Base-by-base conservation (phyloP, 345 rosid genomes). In the Lumnitzera racemosa region DNA sequence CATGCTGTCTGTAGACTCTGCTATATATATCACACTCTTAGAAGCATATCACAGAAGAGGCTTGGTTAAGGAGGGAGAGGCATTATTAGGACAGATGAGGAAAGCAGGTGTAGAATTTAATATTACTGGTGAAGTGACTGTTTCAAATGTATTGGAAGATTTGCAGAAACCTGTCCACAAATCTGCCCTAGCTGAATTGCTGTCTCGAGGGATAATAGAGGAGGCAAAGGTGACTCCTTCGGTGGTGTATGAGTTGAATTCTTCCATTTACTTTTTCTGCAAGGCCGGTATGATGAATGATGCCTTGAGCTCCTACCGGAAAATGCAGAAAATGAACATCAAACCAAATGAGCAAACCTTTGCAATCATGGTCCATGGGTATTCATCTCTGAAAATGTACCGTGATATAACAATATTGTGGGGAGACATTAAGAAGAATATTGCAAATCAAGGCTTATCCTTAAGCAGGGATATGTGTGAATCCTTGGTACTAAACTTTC, bases 221-320 rank as follows among this genome's bases (percentile, higher is more conserved):
- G 66, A 51, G 49, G 76, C 71, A 61, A 72, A 15, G 58, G 71
- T 62, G 24, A 61, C 58, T 55, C 70, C 85, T 31, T 68, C 75
- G 46, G 36, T 20, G 49, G 56, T 85, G 9, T 74, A 76, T 49
- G 84, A 84, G 71, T 66, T 91, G 61, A 86, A 86, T 62, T 73
- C 98, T 56, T 85, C 96, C 13, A 70, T 92, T 64, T 83, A 81
- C 83, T 87, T 77, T 61, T 92, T 89, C 72, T 85, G 85, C 82
- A 82, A 81, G 81, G 90, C 96, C 6, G 76, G 83, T 77, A 89
- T 92, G 96, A 76, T 83, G 57, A 80, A 49, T 53, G 96, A 89
- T 73, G 91, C 91, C 41, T 51, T 82, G 68, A 79, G 46, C 58
- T 70, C 78, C 46, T 87, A 79, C 69, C 67, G 79, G 11, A 82